A percentile compares a stretch with the other conserved stretches of the same genome.
Conservation (phyloP, 2,329 filamentous ascomycete species). For the Zopfia rhizophila region DNA sequence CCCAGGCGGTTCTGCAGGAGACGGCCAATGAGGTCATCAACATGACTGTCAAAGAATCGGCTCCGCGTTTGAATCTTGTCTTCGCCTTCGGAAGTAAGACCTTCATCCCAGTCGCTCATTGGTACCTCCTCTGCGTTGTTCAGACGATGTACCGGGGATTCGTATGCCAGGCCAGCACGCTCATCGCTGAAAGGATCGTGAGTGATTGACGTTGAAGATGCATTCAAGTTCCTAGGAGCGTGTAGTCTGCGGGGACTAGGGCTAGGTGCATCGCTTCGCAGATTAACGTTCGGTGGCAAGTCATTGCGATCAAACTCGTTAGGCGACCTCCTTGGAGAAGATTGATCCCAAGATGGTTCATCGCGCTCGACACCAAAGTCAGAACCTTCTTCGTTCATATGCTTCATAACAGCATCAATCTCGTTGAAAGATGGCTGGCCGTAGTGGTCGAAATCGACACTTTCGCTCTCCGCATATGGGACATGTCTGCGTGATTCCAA, state of each 20-base stretch:
- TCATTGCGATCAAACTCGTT: slow-evolving; percentile 44
- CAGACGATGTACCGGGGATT: slow-evolving; percentile 70
- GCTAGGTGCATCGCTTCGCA: slow-evolving; percentile 77
- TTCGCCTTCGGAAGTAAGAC: slow-evolving; percentile 78
- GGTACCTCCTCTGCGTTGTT: slow-evolving; percentile 72
- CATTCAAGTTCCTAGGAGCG: slow-evolving; percentile 36
- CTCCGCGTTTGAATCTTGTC: slow-evolving; percentile 83
- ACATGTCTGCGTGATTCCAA: slow-evolving; percentile 44
- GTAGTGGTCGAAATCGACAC: slow-evolving; percentile 46
- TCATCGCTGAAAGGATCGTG: slow-evolving; percentile 71
- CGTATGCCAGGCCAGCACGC: slow-evolving; percentile 65
- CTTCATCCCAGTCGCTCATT: slow-evolving; percentile 91
- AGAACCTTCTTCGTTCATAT: slow-evolving; percentile 78
- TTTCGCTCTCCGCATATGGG: slow-evolving; percentile 50
- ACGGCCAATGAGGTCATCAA: slow-evolving; percentile 85
- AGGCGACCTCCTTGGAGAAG: slow-evolving; percentile 45
- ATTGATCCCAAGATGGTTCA: slow-evolving; percentile 55
- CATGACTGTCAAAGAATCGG: slow-evolving; percentile 89
- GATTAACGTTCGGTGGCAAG: slow-evolving; percentile 51
- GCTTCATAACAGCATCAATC: slow-evolving; percentile 91
- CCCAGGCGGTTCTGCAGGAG: slow-evolving; percentile 79
- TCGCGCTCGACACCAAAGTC: slow-evolving; percentile 78
- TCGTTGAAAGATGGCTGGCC: slow-evolving; percentile 74
- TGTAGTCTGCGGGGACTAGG: slow-evolving; percentile 71
- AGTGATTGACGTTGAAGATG: slow-evolving; percentile 51